phyloP scores from a whole-genome alignment of 1,284 basidiomycete species.

The Leccinum subrobustum region DNA sequence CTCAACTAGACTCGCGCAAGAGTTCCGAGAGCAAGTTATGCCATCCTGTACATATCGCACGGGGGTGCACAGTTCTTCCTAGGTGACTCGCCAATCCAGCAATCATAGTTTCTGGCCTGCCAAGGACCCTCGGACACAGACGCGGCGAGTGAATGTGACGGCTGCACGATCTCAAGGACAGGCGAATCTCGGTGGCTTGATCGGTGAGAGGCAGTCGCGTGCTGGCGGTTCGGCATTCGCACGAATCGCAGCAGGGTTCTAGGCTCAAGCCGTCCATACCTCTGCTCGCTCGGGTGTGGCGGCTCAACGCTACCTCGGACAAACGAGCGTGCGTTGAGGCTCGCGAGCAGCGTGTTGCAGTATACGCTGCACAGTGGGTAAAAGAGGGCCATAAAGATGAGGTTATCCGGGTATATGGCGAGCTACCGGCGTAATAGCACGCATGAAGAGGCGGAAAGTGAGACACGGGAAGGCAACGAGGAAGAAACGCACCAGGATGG shows the following conservation, averaged over 20 bases:
- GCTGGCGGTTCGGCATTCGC: not conserved
- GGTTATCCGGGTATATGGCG: conserved; percentile 23
- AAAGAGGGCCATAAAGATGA: conserved; percentile 28
- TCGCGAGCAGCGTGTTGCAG: conserved; percentile 34
- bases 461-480: not conserved
- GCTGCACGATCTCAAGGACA: not conserved
- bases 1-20: not conserved
- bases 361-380: conserved; percentile 35
- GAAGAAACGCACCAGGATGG: conserved; percentile 16
- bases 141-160: not conserved
- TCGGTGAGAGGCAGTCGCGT: not conserved
- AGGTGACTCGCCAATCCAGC: not conserved
- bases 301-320: conserved; percentile 7
- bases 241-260: not conserved
- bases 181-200: not conserved
- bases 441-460: not conserved
- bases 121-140: not conserved
- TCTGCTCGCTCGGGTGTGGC: not conserved
- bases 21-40: not conserved
- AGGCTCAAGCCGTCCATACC: not conserved
- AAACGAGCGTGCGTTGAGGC: conserved; percentile 28
- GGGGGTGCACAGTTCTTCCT: not conserved
- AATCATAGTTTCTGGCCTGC: not conserved
- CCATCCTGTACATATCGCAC: not conserved
- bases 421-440: conserved; percentile 9